A percentile compares a stretch with the other conserved stretches of the same genome.
Conservation (phyloP, 306 rosid species). For the Trifolium fragiferum region DNA sequence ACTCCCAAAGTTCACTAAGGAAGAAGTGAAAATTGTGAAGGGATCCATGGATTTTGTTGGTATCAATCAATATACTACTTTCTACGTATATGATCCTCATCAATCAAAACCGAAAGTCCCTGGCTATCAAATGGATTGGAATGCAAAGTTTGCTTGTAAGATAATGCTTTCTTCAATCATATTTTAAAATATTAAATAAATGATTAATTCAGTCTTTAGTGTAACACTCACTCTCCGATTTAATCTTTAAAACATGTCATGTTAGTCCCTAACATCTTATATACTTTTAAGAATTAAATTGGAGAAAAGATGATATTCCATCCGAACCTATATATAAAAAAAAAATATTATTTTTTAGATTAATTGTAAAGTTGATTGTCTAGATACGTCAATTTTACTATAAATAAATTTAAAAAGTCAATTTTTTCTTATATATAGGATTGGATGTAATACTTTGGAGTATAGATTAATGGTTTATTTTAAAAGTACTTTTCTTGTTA, state of each 20-base stretch:
- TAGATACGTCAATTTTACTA: too few relatives aligned
- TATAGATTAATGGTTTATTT: neutral
- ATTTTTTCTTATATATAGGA: too few relatives aligned
- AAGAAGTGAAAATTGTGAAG: slow-evolving; percentile 81
- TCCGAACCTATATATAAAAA: too few relatives aligned
- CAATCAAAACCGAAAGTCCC: slow-evolving; percentile 54
- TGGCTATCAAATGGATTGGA: slow-evolving; percentile 87
- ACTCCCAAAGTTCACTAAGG: slow-evolving; percentile 80
- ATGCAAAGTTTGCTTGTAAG: slow-evolving; percentile 86
- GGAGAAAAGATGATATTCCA: too few relatives aligned
- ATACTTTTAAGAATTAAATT: neutral
- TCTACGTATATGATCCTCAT: slow-evolving; percentile 67
- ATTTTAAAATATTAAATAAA: neutral
- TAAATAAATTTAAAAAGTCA: too few relatives aligned
- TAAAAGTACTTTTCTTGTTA: neutral
- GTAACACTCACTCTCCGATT: too few relatives aligned
- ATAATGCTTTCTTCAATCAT: slow-evolving; percentile 3
- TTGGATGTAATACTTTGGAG: neutral
- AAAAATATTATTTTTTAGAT: too few relatives aligned
- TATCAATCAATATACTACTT: slow-evolving; percentile 82
- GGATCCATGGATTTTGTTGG: slow-evolving; percentile 85
- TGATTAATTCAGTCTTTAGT: neutral
- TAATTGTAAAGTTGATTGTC: too few relatives aligned
- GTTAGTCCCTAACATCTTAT: too few relatives aligned
- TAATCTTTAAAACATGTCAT: too few relatives aligned